Conservation (phyloP, 2,329 filamentous ascomycete genomes). For the Aspergillaceae sp. region DNA sequence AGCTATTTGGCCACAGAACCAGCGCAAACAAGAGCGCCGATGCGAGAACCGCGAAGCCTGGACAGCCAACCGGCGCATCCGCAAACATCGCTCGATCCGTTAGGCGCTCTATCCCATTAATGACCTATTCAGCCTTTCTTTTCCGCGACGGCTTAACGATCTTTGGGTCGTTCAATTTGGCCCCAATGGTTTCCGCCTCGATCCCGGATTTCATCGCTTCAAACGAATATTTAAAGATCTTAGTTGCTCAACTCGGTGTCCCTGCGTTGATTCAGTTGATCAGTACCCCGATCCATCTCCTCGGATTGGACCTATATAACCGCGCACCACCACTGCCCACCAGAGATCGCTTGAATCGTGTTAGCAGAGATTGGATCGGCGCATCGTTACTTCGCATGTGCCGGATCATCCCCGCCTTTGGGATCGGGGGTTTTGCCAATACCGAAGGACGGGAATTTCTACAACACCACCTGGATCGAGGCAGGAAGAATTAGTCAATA, state of each 20-base stretch:
- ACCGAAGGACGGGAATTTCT: constrained; percentile 30
- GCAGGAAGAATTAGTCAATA: too few species aligned
- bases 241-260: constrained; percentile 69
- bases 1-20: constrained; percentile 50
- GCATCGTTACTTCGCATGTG: constrained; percentile 67
- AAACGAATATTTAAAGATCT: constrained; percentile 77
- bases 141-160: constrained; percentile 75
- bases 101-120: constrained; percentile 40
- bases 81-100: constrained; percentile 18
- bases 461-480: constrained; percentile 17
- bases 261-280: constrained; percentile 69
- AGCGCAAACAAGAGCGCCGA: constrained; percentile 3
- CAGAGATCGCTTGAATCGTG: constrained; percentile 51
- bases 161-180: constrained; percentile 43
- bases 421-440: constrained; percentile 79
- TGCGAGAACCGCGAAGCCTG: not conserved
- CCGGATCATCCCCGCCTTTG: constrained; percentile 79
- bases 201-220: constrained; percentile 62
- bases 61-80: not conserved
- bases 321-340: constrained; percentile 41
- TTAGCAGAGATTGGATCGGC: constrained; percentile 65
- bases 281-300: constrained; percentile 72
- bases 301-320: constrained; percentile 80
- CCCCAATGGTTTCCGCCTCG: constrained; percentile 40
- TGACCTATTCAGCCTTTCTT: constrained; percentile 55